Conservation (phyloP, 805 yeast genomes). For the Candida piceae region DNA sequence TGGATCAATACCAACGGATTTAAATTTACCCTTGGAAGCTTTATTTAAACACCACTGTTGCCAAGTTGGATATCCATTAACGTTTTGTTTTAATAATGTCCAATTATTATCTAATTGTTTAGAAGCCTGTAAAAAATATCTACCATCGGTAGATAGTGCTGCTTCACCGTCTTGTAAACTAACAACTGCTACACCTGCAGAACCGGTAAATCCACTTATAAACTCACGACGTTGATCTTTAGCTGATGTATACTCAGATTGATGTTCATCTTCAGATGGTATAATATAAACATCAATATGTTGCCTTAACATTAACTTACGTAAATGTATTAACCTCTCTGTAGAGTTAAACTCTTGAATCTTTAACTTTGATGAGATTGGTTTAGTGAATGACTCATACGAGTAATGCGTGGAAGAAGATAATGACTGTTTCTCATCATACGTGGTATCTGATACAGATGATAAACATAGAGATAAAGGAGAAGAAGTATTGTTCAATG, state of each 20-base stretch:
- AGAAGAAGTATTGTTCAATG: too few species aligned
- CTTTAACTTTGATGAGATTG: neutral
- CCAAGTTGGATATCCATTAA: slow-evolving; percentile 71
- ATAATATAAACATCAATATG: slow-evolving; percentile 50
- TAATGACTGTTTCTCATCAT: too few species aligned
- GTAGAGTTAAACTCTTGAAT: slow-evolving; percentile 25
- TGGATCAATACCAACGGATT: slow-evolving; percentile 81
- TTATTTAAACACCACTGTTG: slow-evolving; percentile 66
- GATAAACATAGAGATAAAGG: neutral
- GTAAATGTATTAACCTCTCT: slow-evolving; percentile 33
- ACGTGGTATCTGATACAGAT: neutral
- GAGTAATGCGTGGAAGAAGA: too few species aligned
- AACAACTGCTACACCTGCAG: slow-evolving; percentile 89
- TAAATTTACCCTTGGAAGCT: slow-evolving; percentile 39
- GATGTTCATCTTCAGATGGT: slow-evolving; percentile 87
- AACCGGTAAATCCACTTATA: slow-evolving; percentile 86
- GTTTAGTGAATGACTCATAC: neutral
- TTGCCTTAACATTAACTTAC: slow-evolving; percentile 40
- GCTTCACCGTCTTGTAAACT: slow-evolving; percentile 51
- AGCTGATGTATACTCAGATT: slow-evolving; percentile 79
- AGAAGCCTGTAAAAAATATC: slow-evolving; percentile 89
- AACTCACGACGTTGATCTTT: slow-evolving; percentile 80
- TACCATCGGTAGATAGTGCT: slow-evolving; percentile 86
- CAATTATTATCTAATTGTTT: slow-evolving; percentile 77
- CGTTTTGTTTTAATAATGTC: slow-evolving; percentile 76